phyloP scores from a whole-genome alignment of 148 eudicot genomes.

The Chenopodium suecicum region DNA sequence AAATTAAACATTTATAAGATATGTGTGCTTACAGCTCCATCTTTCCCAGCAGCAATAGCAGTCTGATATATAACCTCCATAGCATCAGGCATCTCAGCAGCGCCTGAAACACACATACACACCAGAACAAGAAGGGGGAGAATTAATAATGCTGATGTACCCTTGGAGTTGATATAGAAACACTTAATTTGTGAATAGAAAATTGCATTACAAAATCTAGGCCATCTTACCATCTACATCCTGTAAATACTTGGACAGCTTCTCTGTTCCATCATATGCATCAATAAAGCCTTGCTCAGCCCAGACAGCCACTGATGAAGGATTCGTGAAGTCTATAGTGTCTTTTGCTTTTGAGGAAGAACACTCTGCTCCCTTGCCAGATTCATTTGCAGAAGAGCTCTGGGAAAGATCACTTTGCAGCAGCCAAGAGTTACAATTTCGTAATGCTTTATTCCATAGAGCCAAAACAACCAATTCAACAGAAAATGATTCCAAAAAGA shows the following conservation, averaged over 20 bases:
- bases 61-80: slow-evolving; percentile 43
- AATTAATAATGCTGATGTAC: background rate
- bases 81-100: slow-evolving; percentile 47
- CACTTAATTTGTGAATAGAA: background rate
- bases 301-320: slow-evolving; percentile 35
- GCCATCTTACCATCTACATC: slow-evolving; percentile 37
- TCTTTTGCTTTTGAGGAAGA: slow-evolving; percentile 16
- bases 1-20: background rate
- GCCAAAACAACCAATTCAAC: slow-evolving; percentile 46
- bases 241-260: slow-evolving; percentile 31
- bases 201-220: background rate
- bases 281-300: slow-evolving; percentile 44
- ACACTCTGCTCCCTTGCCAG: slow-evolving; percentile 17
- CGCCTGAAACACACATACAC: slow-evolving; percentile 20
- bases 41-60: slow-evolving; percentile 42
- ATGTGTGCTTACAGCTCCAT: slow-evolving; percentile 41
- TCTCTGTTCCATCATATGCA: slow-evolving; percentile 46
- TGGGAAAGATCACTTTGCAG: slow-evolving; percentile 18
- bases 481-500: slow-evolving; percentile 44
- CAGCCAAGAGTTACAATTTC: slow-evolving; percentile 35
- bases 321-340: slow-evolving; percentile 27
- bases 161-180: background rate
- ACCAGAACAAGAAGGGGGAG: background rate
- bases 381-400: slow-evolving; percentile 26
- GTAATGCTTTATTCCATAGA: slow-evolving; percentile 43